Conservation (phyloP, 2,329 filamentous ascomycete genomes). For the Talaromyces albobiverticillius region DNA sequence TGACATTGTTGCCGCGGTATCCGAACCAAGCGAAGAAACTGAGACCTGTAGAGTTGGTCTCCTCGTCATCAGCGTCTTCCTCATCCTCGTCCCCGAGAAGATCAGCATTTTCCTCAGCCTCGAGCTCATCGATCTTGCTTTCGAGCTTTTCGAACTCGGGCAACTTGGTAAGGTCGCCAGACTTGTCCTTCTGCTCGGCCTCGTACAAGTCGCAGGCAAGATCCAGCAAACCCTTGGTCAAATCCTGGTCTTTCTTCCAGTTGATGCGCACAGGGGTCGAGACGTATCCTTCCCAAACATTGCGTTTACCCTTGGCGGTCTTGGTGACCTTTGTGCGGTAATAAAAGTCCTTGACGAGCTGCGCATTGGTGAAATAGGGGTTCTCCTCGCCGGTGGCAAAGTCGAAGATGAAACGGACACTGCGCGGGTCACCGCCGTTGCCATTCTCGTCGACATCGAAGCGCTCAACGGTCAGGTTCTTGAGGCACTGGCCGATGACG, state of each 20-base stretch:
- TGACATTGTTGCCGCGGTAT: conserved; percentile 68
- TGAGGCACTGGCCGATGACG: conserved; percentile 67
- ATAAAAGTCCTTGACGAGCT: conserved; percentile 89
- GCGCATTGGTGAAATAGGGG: conserved; percentile 73
- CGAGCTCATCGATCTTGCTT: conserved; percentile 45
- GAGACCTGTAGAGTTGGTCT: conserved; percentile 57
- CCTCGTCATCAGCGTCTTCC: conserved; percentile 35
- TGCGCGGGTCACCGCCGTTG: conserved; percentile 70
- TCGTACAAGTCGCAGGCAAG: conserved; percentile 68
- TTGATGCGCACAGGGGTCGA: conserved; percentile 84
- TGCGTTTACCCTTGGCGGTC: conserved; percentile 42
- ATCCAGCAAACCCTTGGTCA: conserved; percentile 76
- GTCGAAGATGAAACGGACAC: conserved; percentile 71
- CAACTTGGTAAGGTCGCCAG: conserved; percentile 48
- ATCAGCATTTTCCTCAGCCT: conserved; percentile 33
- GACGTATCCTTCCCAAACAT: conserved; percentile 71
- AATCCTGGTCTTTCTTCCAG: conserved; percentile 83
- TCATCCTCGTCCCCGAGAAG: conserved; percentile 26
- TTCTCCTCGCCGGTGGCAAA: conserved; percentile 64
- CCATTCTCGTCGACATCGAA: conserved; percentile 67
- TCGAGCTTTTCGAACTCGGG: conserved; percentile 53
- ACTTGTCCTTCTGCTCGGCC: conserved; percentile 52
- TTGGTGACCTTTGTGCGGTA: conserved; percentile 62
- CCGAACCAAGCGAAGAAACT: conserved; percentile 93
- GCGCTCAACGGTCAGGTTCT: conserved; percentile 68